Percentiles rank a stretch among this genome's conserved stretches.
phyloP scores from a whole-genome alignment of 495 filamentous ascomycete species.

The Filosporella fistucella region DNA sequence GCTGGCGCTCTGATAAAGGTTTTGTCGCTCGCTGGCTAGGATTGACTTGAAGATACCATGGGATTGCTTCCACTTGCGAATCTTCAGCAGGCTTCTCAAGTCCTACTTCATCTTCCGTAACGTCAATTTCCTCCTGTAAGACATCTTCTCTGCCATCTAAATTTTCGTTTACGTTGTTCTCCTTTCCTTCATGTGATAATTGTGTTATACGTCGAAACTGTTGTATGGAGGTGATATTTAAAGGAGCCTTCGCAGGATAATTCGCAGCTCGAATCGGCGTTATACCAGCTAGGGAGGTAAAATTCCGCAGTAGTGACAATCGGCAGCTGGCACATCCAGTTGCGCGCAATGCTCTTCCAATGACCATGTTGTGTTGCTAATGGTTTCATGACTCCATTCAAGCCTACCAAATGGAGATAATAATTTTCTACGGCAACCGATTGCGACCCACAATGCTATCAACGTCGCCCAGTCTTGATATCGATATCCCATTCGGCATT shows the following conservation, averaged over 20 bases:
- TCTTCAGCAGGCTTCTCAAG: constrained; percentile 1
- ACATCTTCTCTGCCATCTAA: not conserved
- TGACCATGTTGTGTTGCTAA: constrained; percentile 12
- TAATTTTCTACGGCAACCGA: constrained; percentile 12
- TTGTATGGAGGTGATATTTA: not conserved
- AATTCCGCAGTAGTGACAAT: constrained; percentile 16
- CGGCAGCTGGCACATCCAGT: constrained; percentile 20
- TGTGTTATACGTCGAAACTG: constrained; percentile 6
- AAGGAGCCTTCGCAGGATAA: not conserved
- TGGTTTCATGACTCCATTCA: not conserved
- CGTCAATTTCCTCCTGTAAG: not conserved
- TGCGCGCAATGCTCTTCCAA: constrained; percentile 16
- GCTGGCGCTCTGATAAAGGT: constrained; percentile 52
- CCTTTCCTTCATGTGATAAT: not conserved
- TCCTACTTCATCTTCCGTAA: constrained; percentile 3
- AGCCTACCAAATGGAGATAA: not conserved
- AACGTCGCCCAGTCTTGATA: not conserved
- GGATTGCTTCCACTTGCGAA: constrained; percentile 29
- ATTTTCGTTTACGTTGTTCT: too few relatives aligned
- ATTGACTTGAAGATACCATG: constrained; percentile 88
- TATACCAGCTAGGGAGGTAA: constrained; percentile 14
- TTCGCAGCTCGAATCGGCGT: constrained; percentile 4
- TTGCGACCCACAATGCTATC: not conserved
- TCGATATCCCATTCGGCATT: too few relatives aligned
- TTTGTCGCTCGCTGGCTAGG: constrained; percentile 29